A percentile compares a stretch with the other conserved stretches of the same genome.
These are phyloP conservation scores for Diutina mesorugosa DNA, from an alignment of 1,139 yeast genomes.

Conservation along the genomic window DNA sequence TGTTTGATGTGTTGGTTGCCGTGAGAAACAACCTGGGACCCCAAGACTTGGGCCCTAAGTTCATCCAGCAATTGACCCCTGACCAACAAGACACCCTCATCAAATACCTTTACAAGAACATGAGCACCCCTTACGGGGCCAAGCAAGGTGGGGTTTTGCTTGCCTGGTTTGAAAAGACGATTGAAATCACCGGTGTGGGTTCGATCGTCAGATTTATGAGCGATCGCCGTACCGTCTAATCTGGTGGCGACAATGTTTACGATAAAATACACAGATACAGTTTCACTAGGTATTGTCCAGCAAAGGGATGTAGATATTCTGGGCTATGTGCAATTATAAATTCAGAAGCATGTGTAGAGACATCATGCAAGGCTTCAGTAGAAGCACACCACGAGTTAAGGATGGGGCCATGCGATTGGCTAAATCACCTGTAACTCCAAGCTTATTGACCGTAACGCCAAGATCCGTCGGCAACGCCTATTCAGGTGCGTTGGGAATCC, in stretches of 20 bases:
- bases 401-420: too few relatives aligned
- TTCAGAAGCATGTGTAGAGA: too few relatives aligned
- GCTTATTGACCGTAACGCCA: too few relatives aligned
- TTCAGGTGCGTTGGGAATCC: too few relatives aligned
- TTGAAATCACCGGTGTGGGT: slow-evolving; percentile 76
- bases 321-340: too few relatives aligned
- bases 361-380: too few relatives aligned
- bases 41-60: slow-evolving; percentile 42
- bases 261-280: not conserved
- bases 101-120: slow-evolving; percentile 77
- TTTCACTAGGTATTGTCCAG: not conserved
- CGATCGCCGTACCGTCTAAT: slow-evolving; percentile 67
- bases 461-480: too few relatives aligned
- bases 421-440: too few relatives aligned
- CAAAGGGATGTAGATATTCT: not conserved
- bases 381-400: too few relatives aligned
- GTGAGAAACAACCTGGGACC: slow-evolving; percentile 44
- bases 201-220: slow-evolving; percentile 77
- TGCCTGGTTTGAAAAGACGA: slow-evolving; percentile 86
- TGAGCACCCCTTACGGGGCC: slow-evolving; percentile 66
- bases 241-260: not conserved
- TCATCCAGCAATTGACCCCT: slow-evolving; percentile 44
- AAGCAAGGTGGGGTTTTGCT: slow-evolving; percentile 80
- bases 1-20: slow-evolving; percentile 63
- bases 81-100: slow-evolving; percentile 70